A percentile compares a stretch with the other conserved stretches of the same genome.
phyloP scores from a whole-genome alignment of 192 early-diverging fungal genomes.

The Pilaira anomala region DNA sequence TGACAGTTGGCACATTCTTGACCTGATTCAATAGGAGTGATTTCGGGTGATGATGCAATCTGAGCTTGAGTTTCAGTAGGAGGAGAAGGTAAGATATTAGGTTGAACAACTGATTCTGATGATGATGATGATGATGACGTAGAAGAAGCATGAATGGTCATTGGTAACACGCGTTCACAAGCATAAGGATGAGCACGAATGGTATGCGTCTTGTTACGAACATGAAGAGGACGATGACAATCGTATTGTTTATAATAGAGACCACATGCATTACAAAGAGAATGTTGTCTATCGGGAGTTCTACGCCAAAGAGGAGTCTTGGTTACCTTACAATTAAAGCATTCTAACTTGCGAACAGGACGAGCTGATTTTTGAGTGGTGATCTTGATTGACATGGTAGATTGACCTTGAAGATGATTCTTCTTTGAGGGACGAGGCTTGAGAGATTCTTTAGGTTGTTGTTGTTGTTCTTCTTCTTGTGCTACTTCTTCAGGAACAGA shows the following conservation, averaged over 20 bases:
- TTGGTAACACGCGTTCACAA: slow-evolving; percentile 9
- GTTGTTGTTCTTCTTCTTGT: slow-evolving; percentile 15
- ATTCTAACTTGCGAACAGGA: slow-evolving; percentile 52
- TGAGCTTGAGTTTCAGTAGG: neutral
- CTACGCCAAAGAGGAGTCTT: slow-evolving; percentile 79
- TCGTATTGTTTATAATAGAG: slow-evolving; percentile 65
- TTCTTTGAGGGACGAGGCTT: slow-evolving; percentile 5
- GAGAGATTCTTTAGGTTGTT: neutral
- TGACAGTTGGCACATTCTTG: slow-evolving; percentile 65
- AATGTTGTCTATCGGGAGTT: slow-evolving; percentile 71
- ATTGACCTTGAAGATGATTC: slow-evolving; percentile 32
- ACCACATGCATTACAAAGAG: slow-evolving; percentile 83
- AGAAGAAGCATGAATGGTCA: neutral
- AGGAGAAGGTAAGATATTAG: slow-evolving; percentile 13
- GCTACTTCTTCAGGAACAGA: slow-evolving; percentile 11
- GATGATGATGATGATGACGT: neutral
- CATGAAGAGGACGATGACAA: slow-evolving; percentile 54
- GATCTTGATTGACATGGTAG: slow-evolving; percentile 31
- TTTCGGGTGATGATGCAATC: neutral
- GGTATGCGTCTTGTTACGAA: slow-evolving; percentile 48
- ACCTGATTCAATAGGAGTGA: slow-evolving; percentile 9
- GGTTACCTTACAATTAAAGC: slow-evolving; percentile 75
- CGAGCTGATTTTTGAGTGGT: slow-evolving; percentile 41
- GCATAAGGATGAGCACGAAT: slow-evolving; percentile 28
- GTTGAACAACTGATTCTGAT: slow-evolving; percentile 20